A percentile compares a stretch with the other conserved stretches of the same genome.
These are phyloP conservation scores for Isochrysis galbana DNA, from an alignment of 78 protist genomes.

Conservation along the genomic window DNA sequence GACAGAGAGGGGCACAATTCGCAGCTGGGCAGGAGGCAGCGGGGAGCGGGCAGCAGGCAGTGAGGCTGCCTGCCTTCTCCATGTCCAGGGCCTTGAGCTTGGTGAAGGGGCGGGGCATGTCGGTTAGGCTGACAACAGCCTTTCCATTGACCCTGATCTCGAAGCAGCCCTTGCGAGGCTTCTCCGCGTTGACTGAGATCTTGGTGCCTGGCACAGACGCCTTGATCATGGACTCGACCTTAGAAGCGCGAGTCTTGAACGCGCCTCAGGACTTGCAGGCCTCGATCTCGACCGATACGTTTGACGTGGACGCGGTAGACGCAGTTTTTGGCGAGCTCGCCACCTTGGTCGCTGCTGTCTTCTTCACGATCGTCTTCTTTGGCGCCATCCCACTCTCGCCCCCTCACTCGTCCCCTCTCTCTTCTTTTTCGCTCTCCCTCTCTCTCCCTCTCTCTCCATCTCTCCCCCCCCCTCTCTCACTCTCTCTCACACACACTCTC, in stretches of 20 bases:
- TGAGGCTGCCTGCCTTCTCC: too few species aligned
- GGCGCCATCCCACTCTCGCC: too few species aligned
- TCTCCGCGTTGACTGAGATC: not conserved
- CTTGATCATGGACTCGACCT: not conserved
- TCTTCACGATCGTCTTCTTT: not conserved
- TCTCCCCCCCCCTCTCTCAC: too few species aligned
- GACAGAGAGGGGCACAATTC: too few species aligned
- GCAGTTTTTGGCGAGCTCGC: not conserved
- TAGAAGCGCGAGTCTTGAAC: not conserved
- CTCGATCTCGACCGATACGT: not conserved
- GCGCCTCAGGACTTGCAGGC: slow-evolving; percentile 18
- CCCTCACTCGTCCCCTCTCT: too few species aligned
- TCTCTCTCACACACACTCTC: too few species aligned
- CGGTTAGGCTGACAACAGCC: not conserved
- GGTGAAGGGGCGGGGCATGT: slow-evolving; percentile 19
- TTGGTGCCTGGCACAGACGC: too few species aligned
- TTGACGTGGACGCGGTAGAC: not conserved
- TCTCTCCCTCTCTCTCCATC: too few species aligned
- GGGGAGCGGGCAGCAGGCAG: too few species aligned
- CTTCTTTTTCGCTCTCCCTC: too few species aligned
- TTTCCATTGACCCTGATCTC: not conserved
- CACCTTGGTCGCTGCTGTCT: not conserved
- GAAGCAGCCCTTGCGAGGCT: slow-evolving; percentile 13
- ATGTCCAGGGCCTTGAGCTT: not conserved
- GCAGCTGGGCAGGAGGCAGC: too few species aligned